Evolutionary conservation across 805 yeast species (phyloP).

Genomic region (Ogataea populi-albae): DNA sequence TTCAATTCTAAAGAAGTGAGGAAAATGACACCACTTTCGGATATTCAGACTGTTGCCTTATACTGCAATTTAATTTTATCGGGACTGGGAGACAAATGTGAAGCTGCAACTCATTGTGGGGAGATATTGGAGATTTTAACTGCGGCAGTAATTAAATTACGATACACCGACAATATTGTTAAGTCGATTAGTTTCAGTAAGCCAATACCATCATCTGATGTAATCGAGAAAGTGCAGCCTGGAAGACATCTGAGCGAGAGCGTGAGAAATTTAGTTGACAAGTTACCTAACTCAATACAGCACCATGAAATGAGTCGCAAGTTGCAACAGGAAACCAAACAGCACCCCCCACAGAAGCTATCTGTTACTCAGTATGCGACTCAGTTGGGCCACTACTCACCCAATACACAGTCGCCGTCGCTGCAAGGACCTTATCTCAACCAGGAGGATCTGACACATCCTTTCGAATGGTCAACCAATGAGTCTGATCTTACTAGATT

Average conservation of each 20-base stretch:
- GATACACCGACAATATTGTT: conserved; percentile 38
- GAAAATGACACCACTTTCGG: conserved; percentile 41
- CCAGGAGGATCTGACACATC: conserved; percentile 1
- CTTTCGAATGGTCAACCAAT: conserved; percentile 38
- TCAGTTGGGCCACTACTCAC: neutral
- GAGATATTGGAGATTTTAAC: conserved; percentile 70
- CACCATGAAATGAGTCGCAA: conserved; percentile 10
- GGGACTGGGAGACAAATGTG: conserved; percentile 66
- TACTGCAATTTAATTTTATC: conserved; percentile 57
- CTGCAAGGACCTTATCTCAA: neutral
- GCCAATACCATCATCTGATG: conserved; percentile 28
- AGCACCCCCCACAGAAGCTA: neutral
- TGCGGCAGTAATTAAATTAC: conserved; percentile 65
- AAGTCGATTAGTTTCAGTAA: conserved; percentile 25
- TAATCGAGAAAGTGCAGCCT: conserved; percentile 30
- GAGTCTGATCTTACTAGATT: conserved; percentile 42
- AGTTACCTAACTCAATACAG: conserved; percentile 25
- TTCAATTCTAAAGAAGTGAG: conserved; percentile 64
- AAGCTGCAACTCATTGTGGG: conserved; percentile 70
- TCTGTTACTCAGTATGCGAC: conserved; percentile 1
- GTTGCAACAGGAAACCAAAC: conserved; percentile 2
- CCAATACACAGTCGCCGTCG: neutral
- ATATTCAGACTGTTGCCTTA: conserved; percentile 46
- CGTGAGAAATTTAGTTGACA: conserved; percentile 38
- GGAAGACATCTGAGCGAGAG: conserved; percentile 39